Percentiles rank a stretch among this genome's conserved stretches.
phyloP scores from a whole-genome alignment of 1,284 basidiomycete genomes.

The Takashimella koratensis region DNA sequence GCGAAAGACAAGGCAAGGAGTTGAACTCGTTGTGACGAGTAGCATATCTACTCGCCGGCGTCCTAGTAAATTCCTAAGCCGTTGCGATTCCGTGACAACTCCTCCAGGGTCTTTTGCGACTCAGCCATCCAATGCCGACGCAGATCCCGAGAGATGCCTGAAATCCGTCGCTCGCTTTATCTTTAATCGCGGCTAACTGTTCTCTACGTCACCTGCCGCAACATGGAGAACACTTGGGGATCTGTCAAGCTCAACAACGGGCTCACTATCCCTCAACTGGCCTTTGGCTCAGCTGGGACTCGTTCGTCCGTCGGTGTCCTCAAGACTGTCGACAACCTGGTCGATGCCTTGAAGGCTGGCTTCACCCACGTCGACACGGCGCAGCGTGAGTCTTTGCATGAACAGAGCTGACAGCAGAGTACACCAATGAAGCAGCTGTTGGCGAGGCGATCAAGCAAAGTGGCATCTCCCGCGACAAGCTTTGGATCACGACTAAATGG shows the following conservation, averaged over 20 bases:
- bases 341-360: slow-evolving; percentile 35
- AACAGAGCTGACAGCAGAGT: slow-evolving; percentile 19
- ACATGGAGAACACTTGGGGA: too few relatives aligned
- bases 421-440: slow-evolving; percentile 48
- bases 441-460: slow-evolving; percentile 48
- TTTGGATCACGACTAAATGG: slow-evolving; percentile 57
- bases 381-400: slow-evolving; percentile 16
- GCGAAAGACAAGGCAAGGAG: too few relatives aligned
- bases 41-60: too few relatives aligned
- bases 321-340: slow-evolving; percentile 17
- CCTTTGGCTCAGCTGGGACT: slow-evolving; percentile 7
- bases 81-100: too few relatives aligned
- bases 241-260: slow-evolving; percentile 10
- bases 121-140: too few relatives aligned
- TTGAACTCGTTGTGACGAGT: too few relatives aligned
- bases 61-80: too few relatives aligned
- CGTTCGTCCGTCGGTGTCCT: background rate
- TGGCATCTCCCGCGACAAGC: slow-evolving; percentile 49
- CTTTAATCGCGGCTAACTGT: too few relatives aligned
- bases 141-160: too few relatives aligned
- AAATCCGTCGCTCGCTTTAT: too few relatives aligned
- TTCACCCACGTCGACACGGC: slow-evolving; percentile 46
- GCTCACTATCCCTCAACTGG: slow-evolving; percentile 7
- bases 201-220: too few relatives aligned
- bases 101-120: too few relatives aligned